phyloP scores from a whole-genome alignment of 192 early-diverging fungal species.

The Dissophora ornata region DNA sequence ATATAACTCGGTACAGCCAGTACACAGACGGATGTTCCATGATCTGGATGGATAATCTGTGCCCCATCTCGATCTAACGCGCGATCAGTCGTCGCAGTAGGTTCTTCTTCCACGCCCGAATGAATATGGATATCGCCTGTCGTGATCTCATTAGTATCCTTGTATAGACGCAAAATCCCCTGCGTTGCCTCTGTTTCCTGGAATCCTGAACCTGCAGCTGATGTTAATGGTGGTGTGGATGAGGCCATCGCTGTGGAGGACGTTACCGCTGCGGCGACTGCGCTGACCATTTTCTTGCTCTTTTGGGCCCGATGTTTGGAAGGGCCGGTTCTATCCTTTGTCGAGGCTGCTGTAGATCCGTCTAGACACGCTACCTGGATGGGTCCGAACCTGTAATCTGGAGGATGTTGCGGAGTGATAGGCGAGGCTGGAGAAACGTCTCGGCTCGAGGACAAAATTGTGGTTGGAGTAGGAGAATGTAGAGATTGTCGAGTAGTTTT shows the following conservation, averaged over 20 bases:
- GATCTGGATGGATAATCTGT: constrained; percentile 49
- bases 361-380: constrained; percentile 27
- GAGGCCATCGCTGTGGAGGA: constrained; percentile 1
- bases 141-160: constrained; percentile 61
- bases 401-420: neutral
- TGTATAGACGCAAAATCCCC: constrained; percentile 77
- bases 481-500: too few relatives aligned
- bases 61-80: constrained; percentile 15
- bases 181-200: constrained; percentile 32
- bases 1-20: constrained; percentile 91
- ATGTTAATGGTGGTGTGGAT: neutral
- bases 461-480: neutral
- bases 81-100: neutral
- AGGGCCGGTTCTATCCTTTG: constrained; percentile 12
- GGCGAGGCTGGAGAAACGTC: neutral
- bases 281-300: neutral
- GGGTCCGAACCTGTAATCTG: constrained; percentile 38
- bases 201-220: constrained; percentile 12
- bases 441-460: neutral
- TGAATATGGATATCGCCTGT: constrained; percentile 32
- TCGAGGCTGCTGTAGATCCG: neutral
- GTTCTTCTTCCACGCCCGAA: constrained; percentile 6
- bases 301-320: neutral
- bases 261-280: neutral
- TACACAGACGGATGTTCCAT: constrained; percentile 69